Conservation (phyloP, 345 rosid genomes). For the Populus tremula region DNA sequence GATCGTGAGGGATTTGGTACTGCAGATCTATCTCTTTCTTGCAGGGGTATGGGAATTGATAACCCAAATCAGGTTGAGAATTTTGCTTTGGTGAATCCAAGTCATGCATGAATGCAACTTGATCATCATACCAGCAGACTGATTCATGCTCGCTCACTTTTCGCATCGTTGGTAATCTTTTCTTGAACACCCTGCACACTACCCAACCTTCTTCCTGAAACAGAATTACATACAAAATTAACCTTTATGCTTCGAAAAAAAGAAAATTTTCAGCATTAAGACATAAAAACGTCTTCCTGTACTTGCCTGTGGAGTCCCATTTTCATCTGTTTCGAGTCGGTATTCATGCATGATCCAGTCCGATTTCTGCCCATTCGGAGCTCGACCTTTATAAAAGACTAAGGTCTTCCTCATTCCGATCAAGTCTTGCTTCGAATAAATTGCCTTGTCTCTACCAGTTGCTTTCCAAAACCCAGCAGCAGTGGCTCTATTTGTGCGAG, state of each 20-base stretch:
- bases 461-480: constrained; percentile 43
- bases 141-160: constrained; percentile 51
- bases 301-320: constrained; percentile 79
- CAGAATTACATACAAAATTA: background rate
- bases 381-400: constrained; percentile 37
- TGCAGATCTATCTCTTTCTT: constrained; percentile 73
- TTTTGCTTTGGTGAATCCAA: constrained; percentile 56
- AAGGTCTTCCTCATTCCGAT: constrained; percentile 41
- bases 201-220: constrained; percentile 87
- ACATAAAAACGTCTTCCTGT: background rate
- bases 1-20: constrained; percentile 44
- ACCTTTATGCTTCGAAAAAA: too few relatives aligned
- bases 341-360: constrained; percentile 45
- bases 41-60: constrained; percentile 53
- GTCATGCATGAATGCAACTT: constrained; percentile 62
- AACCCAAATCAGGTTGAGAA: constrained; percentile 43
- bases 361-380: constrained; percentile 40
- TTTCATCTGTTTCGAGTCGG: constrained; percentile 69
- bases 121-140: constrained; percentile 82
- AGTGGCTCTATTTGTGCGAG: constrained; percentile 39
- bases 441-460: constrained; percentile 38
- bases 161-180: constrained; percentile 55
- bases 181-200: constrained; percentile 94
- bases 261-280: background rate
- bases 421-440: constrained; percentile 26